Percentiles rank a stretch among this genome's conserved stretches.
These are phyloP conservation scores for Hebeloma cylindrosporum DNA, from an alignment of 768 basidiomycete species.

Conservation along the genomic window DNA sequence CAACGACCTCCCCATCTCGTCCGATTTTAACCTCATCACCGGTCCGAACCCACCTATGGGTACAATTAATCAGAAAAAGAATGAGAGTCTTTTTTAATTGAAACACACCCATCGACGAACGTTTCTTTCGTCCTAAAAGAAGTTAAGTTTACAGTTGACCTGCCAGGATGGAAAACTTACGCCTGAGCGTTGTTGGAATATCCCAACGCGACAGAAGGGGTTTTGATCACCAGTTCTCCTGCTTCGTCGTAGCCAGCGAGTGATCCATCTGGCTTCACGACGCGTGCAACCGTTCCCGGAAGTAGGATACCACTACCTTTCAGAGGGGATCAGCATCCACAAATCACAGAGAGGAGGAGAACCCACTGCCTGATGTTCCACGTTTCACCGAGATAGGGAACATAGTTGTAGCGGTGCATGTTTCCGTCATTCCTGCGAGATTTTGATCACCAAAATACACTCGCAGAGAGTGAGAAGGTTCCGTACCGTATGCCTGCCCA, in stretches of 20 bases:
- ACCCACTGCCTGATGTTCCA: constrained; percentile 52
- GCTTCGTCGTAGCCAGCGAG: constrained; percentile 51
- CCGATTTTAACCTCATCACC: constrained; percentile 68
- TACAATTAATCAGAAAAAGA: constrained; percentile 58
- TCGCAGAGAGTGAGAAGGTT: not conserved
- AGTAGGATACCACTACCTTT: constrained; percentile 52
- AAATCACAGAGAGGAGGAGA: not conserved
- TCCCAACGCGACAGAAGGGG: constrained; percentile 54
- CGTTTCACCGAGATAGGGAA: constrained; percentile 47
- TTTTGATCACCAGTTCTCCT: constrained; percentile 56
- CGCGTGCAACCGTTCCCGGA: constrained; percentile 53
- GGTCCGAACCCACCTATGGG: constrained; percentile 59
- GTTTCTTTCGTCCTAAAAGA: not conserved
- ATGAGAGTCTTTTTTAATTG: constrained; percentile 18
- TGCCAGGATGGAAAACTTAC: constrained; percentile 36
- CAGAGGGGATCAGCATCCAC: not conserved
- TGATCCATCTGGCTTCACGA: constrained; percentile 54
- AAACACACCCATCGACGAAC: constrained; percentile 2
- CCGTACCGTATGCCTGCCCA: constrained; percentile 57
- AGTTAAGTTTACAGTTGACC: not conserved
- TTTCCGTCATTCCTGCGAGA: constrained; percentile 63
- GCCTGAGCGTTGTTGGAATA: constrained; percentile 57
- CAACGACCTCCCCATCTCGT: constrained; percentile 51
- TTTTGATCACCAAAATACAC: not conserved
- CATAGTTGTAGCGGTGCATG: constrained; percentile 51